These are phyloP conservation scores for Ascochyta clinopodiicola DNA, from an alignment of 2,329 filamentous ascomycete genomes.

Conservation along the genomic window DNA sequence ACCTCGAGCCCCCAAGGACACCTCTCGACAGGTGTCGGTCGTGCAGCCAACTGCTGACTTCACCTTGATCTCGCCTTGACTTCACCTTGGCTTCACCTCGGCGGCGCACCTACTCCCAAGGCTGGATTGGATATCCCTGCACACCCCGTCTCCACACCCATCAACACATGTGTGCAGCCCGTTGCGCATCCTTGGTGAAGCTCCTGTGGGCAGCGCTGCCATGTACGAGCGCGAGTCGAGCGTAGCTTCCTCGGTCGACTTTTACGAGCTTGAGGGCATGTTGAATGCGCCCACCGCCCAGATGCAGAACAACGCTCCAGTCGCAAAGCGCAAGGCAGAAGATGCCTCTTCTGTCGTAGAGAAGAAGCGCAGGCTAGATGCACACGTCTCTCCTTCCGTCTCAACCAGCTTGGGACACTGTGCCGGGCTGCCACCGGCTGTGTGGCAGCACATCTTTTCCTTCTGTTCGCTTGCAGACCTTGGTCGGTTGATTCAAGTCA, in stretches of 20 bases:
- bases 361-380: constrained; percentile 44
- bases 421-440: constrained; percentile 61
- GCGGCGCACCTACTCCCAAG: background rate
- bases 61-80: no score
- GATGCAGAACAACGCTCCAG: constrained; percentile 19
- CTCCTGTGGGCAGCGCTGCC: constrained; percentile 42
- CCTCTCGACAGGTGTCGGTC: background rate
- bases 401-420: constrained; percentile 31
- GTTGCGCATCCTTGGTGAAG: constrained; percentile 32
- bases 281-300: constrained; percentile 24
- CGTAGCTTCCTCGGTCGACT: constrained; percentile 45
- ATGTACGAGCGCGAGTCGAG: constrained; percentile 46
- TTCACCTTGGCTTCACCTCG: background rate
- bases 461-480: constrained; percentile 69
- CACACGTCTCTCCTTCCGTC: constrained; percentile 14
- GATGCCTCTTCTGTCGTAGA: constrained; percentile 22
- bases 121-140: background rate
- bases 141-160: background rate
- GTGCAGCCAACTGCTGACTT: background rate
- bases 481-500: constrained; percentile 70
- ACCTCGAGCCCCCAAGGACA: background rate
- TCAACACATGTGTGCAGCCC: constrained; percentile 39
- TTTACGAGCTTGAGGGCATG: constrained; percentile 40
- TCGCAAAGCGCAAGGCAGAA: constrained; percentile 47
- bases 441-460: constrained; percentile 75